Percentiles rank a stretch among this genome's conserved stretches.
phyloP scores from a whole-genome alignment of 106 monocot species.

The Dendrobium officinale region DNA sequence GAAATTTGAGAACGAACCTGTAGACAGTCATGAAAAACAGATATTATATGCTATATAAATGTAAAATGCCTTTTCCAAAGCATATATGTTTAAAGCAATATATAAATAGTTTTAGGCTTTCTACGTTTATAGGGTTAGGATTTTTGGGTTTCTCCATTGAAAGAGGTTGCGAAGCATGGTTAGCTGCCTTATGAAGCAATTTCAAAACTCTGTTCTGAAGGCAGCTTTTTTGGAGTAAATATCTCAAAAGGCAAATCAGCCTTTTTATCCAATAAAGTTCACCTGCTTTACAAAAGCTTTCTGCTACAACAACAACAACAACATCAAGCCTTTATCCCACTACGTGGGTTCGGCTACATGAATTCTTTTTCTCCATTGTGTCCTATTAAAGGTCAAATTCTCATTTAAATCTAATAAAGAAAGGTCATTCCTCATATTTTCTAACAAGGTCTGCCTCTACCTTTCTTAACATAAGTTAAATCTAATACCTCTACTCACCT shows the following conservation, averaged over 20 bases:
- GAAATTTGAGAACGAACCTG: conserved; percentile 70
- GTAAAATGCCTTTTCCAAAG: neutral
- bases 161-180: neutral
- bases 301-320: neutral
- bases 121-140: neutral
- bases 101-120: neutral
- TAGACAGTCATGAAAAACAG: conserved; percentile 4
- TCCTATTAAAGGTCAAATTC: too few species aligned
- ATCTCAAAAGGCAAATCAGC: neutral
- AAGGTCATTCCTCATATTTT: too few species aligned
- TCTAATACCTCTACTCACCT: too few species aligned
- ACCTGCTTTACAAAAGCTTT: neutral
- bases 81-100: neutral
- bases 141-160: neutral
- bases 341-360: too few species aligned
- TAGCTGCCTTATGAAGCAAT: neutral
- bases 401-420: too few species aligned
- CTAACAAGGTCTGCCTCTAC: too few species aligned
- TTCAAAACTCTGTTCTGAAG: neutral
- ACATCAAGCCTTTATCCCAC: too few species aligned
- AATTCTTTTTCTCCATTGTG: too few species aligned
- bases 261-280: neutral
- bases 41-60: neutral
- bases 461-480: too few species aligned
- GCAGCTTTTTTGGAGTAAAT: neutral